These are phyloP conservation scores for Diaporthe vaccinii DNA, from an alignment of 2,329 filamentous ascomycete genomes.

Conservation along the genomic window DNA sequence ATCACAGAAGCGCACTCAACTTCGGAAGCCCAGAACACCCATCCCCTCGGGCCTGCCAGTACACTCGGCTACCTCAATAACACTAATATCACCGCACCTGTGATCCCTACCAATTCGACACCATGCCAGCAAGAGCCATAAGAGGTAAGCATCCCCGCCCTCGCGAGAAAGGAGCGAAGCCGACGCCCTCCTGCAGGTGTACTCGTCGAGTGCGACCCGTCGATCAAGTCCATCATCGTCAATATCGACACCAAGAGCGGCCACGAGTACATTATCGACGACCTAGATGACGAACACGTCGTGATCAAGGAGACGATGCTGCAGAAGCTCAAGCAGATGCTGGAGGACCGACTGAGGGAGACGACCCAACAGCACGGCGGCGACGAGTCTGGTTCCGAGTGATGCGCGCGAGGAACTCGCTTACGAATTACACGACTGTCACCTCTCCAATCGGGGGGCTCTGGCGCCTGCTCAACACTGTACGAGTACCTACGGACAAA, in stretches of 20 bases:
- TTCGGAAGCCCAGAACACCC: neutral
- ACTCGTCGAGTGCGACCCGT: conserved; percentile 86
- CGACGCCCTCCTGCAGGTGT: conserved; percentile 65
- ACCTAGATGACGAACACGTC: conserved; percentile 82
- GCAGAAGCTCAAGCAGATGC: conserved; percentile 72
- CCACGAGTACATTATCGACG: conserved; percentile 83
- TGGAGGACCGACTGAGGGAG: conserved; percentile 71
- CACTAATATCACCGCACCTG: neutral
- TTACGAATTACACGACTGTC: neutral
- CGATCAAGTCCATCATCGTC: conserved; percentile 87
- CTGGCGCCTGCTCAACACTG: neutral
- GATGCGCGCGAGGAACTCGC: conserved; percentile 41
- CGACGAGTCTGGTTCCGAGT: conserved; percentile 67
- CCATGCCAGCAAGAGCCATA: conserved; percentile 68
- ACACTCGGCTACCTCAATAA: neutral
- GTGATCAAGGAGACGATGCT: conserved; percentile 83
- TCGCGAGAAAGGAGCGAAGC: conserved; percentile 5
- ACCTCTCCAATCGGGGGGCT: neutral
- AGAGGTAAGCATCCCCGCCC: conserved; percentile 57
- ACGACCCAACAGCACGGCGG: conserved; percentile 60
- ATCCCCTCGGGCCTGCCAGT: neutral
- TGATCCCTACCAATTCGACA: conserved; percentile 43
- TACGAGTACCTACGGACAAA: neutral
- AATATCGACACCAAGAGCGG: conserved; percentile 80
- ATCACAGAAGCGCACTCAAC: neutral